A percentile compares a stretch with the other conserved stretches of the same genome.
Conservation (phyloP, 164 flowering plant genomes). For the Stephania japonica region DNA sequence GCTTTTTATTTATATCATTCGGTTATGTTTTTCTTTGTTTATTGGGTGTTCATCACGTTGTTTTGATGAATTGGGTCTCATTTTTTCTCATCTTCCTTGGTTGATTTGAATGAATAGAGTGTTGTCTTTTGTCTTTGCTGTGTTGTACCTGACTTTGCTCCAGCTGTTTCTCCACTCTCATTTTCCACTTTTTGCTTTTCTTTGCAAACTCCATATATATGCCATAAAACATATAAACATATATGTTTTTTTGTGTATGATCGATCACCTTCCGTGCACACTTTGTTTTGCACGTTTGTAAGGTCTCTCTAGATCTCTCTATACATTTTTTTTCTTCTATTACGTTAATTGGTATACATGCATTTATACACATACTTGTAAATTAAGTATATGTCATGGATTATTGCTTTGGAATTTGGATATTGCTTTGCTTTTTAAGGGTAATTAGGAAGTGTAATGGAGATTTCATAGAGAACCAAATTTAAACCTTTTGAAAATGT, state of each 20-base stretch:
- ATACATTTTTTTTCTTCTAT: background rate
- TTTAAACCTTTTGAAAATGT: too few species aligned
- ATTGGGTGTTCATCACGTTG: background rate
- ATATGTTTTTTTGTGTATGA: too few species aligned
- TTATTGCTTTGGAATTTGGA: too few species aligned
- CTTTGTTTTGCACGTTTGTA: background rate
- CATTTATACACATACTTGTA: background rate
- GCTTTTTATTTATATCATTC: constrained; percentile 1
- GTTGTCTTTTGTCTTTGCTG: background rate
- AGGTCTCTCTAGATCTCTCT: too few species aligned
- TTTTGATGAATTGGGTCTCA: background rate
- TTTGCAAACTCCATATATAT: background rate
- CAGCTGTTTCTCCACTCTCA: constrained; percentile 2
- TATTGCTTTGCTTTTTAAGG: too few species aligned
- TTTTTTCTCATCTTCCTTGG: background rate
- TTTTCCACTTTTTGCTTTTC: background rate
- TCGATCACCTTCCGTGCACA: constrained; percentile 4
- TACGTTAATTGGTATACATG: too few species aligned
- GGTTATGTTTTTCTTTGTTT: background rate
- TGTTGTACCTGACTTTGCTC: background rate
- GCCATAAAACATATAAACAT: too few species aligned
- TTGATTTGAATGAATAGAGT: background rate
- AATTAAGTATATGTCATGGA: too few species aligned
- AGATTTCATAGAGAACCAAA: too few species aligned
- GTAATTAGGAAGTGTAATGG: too few species aligned